Conservation (phyloP, 2,329 filamentous ascomycete species). For the Thelonectria olida region DNA sequence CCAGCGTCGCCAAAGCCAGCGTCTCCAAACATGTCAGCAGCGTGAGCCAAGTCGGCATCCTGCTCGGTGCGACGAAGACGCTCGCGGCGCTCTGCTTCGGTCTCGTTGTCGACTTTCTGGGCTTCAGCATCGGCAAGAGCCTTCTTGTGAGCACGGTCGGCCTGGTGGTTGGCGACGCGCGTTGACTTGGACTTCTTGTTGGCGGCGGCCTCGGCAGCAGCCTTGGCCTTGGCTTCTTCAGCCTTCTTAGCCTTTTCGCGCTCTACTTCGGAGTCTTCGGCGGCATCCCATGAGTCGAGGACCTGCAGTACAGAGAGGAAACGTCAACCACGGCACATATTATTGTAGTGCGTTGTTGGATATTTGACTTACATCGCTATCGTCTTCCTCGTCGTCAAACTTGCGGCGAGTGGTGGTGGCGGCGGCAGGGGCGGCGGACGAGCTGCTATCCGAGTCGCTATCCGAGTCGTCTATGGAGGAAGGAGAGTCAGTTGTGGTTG, state of each 20-base stretch:
- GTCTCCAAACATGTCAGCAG: conserved; percentile 87
- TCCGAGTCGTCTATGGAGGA: conserved; percentile 51
- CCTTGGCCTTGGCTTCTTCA: conserved; percentile 86
- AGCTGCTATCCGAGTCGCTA: conserved; percentile 48
- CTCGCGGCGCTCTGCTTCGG: conserved; percentile 75
- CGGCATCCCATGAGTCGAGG: conserved; percentile 95
- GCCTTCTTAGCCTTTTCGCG: conserved; percentile 93
- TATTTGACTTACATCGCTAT: conserved; percentile 72
- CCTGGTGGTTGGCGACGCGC: conserved; percentile 82
- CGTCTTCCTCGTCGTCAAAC: conserved; percentile 94
- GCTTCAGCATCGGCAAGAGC: conserved; percentile 65
- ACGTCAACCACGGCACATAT: conserved; percentile 10
- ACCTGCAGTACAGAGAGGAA: conserved; percentile 66
- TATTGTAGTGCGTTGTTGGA: neutral
- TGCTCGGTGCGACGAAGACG: conserved; percentile 83
- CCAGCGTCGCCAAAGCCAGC: conserved; percentile 83
- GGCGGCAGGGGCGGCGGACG: conserved; percentile 50
- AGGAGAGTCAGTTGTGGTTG: neutral
- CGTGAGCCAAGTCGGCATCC: conserved; percentile 88
- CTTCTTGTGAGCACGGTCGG: conserved; percentile 63
- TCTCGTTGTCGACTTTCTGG: conserved; percentile 73
- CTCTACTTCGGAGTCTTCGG: conserved; percentile 96
- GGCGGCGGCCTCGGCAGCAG: conserved; percentile 85
- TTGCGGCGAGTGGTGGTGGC: conserved; percentile 60
- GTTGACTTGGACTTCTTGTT: conserved; percentile 90